phyloP scores from a whole-genome alignment of 2,329 filamentous ascomycete genomes.

The Cyphellophora attinorum region DNA sequence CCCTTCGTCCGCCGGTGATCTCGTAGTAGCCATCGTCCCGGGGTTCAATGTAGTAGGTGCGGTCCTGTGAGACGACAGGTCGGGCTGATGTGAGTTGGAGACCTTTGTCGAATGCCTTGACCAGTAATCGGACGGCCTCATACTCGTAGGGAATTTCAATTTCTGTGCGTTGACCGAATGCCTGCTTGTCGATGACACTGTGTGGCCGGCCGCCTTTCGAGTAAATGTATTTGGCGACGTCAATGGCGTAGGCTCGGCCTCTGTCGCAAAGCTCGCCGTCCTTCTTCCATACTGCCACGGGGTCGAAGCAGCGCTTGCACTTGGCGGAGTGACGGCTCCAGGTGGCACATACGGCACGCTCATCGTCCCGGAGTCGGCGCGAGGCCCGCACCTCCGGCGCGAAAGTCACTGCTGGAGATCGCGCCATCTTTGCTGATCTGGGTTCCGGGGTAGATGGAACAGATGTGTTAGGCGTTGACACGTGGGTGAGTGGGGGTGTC shows the following conservation, averaged over 20 bases:
- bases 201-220: slow-evolving; percentile 27
- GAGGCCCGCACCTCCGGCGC: slow-evolving; percentile 14
- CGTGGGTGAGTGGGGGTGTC: slow-evolving; percentile 12
- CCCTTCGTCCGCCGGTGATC: slow-evolving; percentile 3
- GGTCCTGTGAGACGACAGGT: slow-evolving; percentile 2
- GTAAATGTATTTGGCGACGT: slow-evolving; percentile 28
- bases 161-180: slow-evolving; percentile 21
- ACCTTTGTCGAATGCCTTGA: slow-evolving; percentile 34
- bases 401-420: slow-evolving; percentile 16
- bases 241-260: slow-evolving; percentile 23
- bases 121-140: slow-evolving; percentile 25
- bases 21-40: neutral
- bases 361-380: slow-evolving; percentile 21
- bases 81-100: slow-evolving; percentile 16
- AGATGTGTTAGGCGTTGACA: slow-evolving; percentile 2
- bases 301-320: slow-evolving; percentile 24
- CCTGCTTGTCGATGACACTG: slow-evolving; percentile 30
- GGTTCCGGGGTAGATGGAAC: slow-evolving; percentile 7
- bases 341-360: slow-evolving; percentile 26
- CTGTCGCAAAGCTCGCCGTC: slow-evolving; percentile 24
- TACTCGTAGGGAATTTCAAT: slow-evolving; percentile 32
- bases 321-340: slow-evolving; percentile 21
- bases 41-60: neutral
- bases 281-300: slow-evolving; percentile 20
- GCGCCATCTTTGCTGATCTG: slow-evolving; percentile 11